Conservation (phyloP, 2,329 filamentous ascomycete genomes). For the Purpureocillium takamizusanense region DNA sequence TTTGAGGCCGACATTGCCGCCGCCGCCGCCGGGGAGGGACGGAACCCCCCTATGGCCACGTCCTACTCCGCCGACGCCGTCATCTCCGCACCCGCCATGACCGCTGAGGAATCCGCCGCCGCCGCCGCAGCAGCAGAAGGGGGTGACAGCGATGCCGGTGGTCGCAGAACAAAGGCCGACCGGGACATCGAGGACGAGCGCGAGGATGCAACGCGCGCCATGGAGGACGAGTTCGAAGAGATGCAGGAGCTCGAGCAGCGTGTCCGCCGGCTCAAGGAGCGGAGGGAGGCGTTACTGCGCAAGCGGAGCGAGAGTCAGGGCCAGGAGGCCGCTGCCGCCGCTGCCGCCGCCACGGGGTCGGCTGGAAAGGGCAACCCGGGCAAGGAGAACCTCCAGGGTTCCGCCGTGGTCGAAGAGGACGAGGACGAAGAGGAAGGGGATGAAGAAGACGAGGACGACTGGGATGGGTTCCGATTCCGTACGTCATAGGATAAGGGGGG, state of each 20-base stretch:
- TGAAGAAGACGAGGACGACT: slow-evolving; percentile 43
- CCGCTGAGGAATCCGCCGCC: slow-evolving; percentile 51
- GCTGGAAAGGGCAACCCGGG: slow-evolving; percentile 1
- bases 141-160: slow-evolving; percentile 40
- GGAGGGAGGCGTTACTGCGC: slow-evolving; percentile 53
- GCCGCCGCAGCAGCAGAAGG: slow-evolving; percentile 39
- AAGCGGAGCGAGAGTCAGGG: slow-evolving; percentile 21
- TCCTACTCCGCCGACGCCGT: slow-evolving; percentile 40
- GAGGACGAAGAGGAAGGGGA: slow-evolving; percentile 41
- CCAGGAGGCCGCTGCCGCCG: slow-evolving; percentile 15
- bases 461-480: slow-evolving; percentile 48
- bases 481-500: slow-evolving; percentile 5
- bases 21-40: slow-evolving; percentile 17
- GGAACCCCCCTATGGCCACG: no score
- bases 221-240: slow-evolving; percentile 73
- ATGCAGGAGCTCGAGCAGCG: slow-evolving; percentile 73
- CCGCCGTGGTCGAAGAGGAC: slow-evolving; percentile 23
- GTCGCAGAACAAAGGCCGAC: slow-evolving; percentile 46
- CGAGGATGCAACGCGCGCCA: slow-evolving; percentile 64
- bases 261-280: slow-evolving; percentile 59
- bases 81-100: slow-evolving; percentile 61
- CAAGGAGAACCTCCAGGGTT: slow-evolving; percentile 18
- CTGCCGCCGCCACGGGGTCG: slow-evolving; percentile 6
- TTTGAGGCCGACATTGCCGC: slow-evolving; percentile 75
- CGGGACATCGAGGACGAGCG: slow-evolving; percentile 54